Evolutionary conservation across 2,329 filamentous ascomycete genomes (phyloP), one percentile per base, ranked within the genome.

Genomic region (Neoarthrinium moseri): DNA sequence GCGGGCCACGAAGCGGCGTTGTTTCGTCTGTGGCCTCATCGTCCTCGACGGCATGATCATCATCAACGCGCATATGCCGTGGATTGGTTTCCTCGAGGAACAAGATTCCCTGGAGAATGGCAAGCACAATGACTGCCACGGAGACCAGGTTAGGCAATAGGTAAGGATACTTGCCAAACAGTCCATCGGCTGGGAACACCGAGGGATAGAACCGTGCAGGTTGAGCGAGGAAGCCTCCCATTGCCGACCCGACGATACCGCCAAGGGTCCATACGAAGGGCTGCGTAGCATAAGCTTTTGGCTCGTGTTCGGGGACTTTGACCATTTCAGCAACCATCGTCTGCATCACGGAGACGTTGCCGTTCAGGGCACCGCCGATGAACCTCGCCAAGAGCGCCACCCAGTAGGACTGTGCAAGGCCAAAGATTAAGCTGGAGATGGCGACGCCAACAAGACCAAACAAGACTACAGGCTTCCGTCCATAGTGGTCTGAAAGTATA

Each of bases 111-210:
- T 87, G 58, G 7, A 80, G 56, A 26, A 87, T 72, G 52, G 88
- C 85, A 5, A 87, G 52, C 2, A 80, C 52, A 24, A 89, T 72
- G 8, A 87, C 71, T 2, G 63, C 70, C 1, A 84, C 83, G 0
- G 83, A 80, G 41, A 87, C 70, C 1, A 88, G 55, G 55, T 89
- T 89, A 2, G 86, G 86, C 5, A 78, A 67, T n/a, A 89, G 72
- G 54, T 88, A 91, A 0, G 87, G 87, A 55, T 85, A 89, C 6
- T 76, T 73, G 33, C 84, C 84, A 38, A 71, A 72, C 1, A 72
- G 34, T 2, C 69, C 69, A 21, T 70, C 68, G 21, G 58, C 50
- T 2, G 68, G 55, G 36, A 72, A 72, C 17, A 68, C 30, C 0
- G 51, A 53, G 12, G 58, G 64, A 40, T 67, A 67, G 47, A 65